phyloP scores from a whole-genome alignment of 306 rosid species.

The Calophaca sinica region DNA sequence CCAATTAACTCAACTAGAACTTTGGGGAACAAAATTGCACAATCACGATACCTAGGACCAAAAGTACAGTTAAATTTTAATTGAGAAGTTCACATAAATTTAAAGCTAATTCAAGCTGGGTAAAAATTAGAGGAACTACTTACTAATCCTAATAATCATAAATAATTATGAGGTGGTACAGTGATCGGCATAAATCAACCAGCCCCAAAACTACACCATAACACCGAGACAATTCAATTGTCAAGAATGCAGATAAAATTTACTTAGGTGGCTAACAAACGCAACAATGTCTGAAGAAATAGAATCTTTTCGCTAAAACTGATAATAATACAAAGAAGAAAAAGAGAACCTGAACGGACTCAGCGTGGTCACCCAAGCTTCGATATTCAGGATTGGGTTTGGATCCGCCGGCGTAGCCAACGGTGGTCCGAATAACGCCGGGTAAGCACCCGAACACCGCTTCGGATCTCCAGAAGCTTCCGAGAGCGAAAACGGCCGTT shows the following conservation, averaged over 20 bases:
- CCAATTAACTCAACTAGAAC: too few species aligned
- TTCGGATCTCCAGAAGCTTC: constrained; percentile 98
- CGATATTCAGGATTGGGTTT: constrained; percentile 83
- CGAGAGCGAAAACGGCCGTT: constrained; percentile 79
- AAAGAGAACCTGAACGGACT: constrained; percentile 76
- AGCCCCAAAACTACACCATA: constrained; percentile 11
- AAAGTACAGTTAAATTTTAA: not conserved
- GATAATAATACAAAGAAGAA: not conserved
- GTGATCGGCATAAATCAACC: not conserved
- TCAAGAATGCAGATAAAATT: constrained; percentile 13
- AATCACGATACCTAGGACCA: too few species aligned
- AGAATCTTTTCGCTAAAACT: not conserved
- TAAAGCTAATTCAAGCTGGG: not conserved
- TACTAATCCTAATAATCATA: constrained; percentile 17
- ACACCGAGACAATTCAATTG: not conserved
- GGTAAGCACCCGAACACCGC: constrained; percentile 87
- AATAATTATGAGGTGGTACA: not conserved
- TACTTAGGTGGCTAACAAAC: too few species aligned
- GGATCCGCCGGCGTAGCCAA: constrained; percentile 89
- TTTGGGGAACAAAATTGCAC: too few species aligned
- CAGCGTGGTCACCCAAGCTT: constrained; percentile 86
- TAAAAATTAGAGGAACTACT: not conserved
- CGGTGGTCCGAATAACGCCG: constrained; percentile 84
- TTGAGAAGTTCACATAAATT: not conserved
- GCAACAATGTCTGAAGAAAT: not conserved